These are phyloP conservation scores for Perilla frutescens DNA, from an alignment of 257 asterid species.

Conservation along the genomic window DNA sequence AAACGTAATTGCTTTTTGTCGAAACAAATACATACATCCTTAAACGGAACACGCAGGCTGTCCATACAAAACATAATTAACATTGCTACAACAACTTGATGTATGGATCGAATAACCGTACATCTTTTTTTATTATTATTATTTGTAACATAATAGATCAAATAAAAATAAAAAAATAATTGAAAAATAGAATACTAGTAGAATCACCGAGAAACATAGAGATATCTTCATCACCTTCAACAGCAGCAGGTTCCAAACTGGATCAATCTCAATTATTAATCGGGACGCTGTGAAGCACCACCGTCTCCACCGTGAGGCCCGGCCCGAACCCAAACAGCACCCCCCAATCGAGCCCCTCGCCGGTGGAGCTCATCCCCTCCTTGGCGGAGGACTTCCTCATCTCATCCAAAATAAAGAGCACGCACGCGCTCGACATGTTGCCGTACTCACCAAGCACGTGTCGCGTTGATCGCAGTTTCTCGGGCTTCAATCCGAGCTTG, in stretches of 20 bases:
- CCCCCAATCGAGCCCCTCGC: slow-evolving; percentile 82
- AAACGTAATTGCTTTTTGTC: too few species aligned
- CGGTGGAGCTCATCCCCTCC: slow-evolving; percentile 61
- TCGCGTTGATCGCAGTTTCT: slow-evolving; percentile 56
- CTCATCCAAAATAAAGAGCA: slow-evolving; percentile 66
- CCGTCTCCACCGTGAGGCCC: slow-evolving; percentile 79
- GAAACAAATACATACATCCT: too few species aligned
- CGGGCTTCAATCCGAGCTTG: slow-evolving; percentile 54
- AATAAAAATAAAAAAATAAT: too few species aligned
- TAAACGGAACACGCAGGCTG: too few species aligned
- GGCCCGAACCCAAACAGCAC: slow-evolving; percentile 80
- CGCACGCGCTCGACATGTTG: slow-evolving; percentile 78
- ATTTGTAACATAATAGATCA: too few species aligned
- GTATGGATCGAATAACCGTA: too few species aligned
- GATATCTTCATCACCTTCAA: not conserved
- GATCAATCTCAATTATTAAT: slow-evolving; percentile 4
- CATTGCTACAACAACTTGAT: too few species aligned
- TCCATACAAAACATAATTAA: too few species aligned
- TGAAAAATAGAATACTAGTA: too few species aligned
- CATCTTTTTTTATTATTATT: too few species aligned
- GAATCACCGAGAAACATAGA: too few species aligned
- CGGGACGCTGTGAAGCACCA: slow-evolving; percentile 65
- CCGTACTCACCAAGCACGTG: slow-evolving; percentile 70
- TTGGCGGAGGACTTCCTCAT: slow-evolving; percentile 69
- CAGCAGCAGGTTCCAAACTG: not conserved